Percentiles rank a stretch among this genome's conserved stretches.
Conservation (phyloP, 305 asterid species). For the Withania somnifera region DNA sequence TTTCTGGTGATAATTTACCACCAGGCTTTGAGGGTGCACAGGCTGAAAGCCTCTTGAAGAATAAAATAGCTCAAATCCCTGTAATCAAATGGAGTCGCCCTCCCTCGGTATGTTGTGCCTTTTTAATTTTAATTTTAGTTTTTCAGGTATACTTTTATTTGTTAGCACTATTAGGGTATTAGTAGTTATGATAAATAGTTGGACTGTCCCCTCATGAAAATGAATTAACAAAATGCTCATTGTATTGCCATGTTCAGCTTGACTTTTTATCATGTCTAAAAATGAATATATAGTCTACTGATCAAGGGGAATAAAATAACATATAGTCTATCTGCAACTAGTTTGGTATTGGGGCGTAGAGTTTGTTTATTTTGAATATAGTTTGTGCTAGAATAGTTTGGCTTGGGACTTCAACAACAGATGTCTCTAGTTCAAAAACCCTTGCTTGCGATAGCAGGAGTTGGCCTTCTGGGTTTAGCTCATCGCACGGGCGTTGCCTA, state of each 20-base stretch:
- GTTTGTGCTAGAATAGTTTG: not conserved
- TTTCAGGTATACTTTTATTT: not conserved
- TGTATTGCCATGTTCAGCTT: not conserved
- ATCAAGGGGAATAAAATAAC: not conserved
- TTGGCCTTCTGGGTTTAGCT: too few species aligned
- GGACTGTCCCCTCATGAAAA: not conserved
- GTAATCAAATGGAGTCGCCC: conserved; percentile 64
- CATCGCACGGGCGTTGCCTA: too few species aligned
- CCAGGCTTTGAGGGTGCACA: conserved; percentile 81
- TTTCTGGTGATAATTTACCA: conserved; percentile 62
- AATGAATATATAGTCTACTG: not conserved
- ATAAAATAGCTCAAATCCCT: conserved; percentile 60
- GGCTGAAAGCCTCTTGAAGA: conserved; percentile 39
- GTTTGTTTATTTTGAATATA: not conserved
- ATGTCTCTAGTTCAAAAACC: too few species aligned
- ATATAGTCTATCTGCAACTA: not conserved
- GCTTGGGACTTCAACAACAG: too few species aligned
- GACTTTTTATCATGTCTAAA: not conserved
- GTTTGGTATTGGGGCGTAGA: not conserved
- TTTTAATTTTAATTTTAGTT: not conserved
- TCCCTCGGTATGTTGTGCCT: conserved; percentile 40
- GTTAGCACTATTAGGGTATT: not conserved
- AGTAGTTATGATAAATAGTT: not conserved
- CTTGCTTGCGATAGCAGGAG: too few species aligned
- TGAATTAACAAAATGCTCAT: not conserved